phyloP scores from a whole-genome alignment of 805 yeast genomes.

The Komagataella pastoris region DNA sequence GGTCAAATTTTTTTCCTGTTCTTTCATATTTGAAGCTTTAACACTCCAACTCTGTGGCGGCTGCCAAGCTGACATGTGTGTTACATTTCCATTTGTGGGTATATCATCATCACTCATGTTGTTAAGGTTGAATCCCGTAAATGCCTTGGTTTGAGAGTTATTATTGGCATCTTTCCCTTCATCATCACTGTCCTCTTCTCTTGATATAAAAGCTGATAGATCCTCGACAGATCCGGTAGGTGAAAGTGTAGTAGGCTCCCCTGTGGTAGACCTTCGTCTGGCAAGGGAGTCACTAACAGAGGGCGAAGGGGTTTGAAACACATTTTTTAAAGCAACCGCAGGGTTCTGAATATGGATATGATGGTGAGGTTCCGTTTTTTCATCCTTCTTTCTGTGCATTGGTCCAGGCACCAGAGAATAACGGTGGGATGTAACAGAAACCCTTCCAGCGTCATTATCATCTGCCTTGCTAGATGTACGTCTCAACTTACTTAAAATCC shows the following conservation, averaged over 20 bases:
- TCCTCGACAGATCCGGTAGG: neutral
- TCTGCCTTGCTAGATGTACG: neutral
- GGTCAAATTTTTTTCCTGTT: neutral
- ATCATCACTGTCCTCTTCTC: neutral
- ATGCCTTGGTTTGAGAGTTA: neutral
- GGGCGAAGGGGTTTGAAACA: neutral
- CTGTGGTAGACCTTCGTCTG: neutral
- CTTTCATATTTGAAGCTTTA: neutral
- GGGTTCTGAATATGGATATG: neutral
- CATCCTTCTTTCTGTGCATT: neutral
- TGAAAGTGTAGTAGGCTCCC: neutral
- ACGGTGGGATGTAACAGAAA: neutral
- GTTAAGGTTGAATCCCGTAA: neutral
- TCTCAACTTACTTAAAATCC: neutral
- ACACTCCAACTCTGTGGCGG: neutral
- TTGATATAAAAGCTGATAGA: neutral
- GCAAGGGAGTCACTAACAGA: neutral
- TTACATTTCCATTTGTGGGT: neutral
- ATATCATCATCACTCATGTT: neutral
- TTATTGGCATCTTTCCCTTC: neutral
- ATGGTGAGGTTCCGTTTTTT: neutral
- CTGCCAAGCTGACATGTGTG: neutral
- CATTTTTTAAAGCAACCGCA: neutral
- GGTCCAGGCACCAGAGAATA: neutral
- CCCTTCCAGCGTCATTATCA: neutral